Percentiles rank a stretch among this genome's conserved stretches.
phyloP scores from a whole-genome alignment of 371 early-diverging fungal genomes.

The Nematocida minor region DNA sequence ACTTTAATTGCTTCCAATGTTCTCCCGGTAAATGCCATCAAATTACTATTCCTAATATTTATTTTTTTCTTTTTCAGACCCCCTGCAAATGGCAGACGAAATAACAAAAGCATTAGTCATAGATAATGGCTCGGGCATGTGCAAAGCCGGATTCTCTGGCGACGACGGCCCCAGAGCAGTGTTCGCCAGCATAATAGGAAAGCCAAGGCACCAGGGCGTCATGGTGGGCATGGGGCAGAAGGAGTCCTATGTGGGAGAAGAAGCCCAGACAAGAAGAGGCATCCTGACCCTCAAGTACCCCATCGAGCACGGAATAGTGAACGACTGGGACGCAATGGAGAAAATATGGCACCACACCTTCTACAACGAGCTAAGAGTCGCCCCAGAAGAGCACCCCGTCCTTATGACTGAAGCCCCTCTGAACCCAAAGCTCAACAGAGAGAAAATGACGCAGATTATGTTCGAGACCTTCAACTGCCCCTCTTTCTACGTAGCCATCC shows the following conservation, averaged over 20 bases:
- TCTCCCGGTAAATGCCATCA: slow-evolving; percentile 1
- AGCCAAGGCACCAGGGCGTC: slow-evolving; percentile 93
- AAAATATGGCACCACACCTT: slow-evolving; percentile 99
- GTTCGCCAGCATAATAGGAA: slow-evolving; percentile 96
- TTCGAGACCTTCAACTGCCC: slow-evolving; percentile 98
- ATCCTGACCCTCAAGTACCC: slow-evolving; percentile 96
- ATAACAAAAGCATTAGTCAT: slow-evolving; percentile 68
- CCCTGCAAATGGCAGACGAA: slow-evolving; percentile 56
- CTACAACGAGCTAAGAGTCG: slow-evolving; percentile 76
- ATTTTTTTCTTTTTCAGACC: slow-evolving; percentile 50
- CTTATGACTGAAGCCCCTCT: slow-evolving; percentile 96
- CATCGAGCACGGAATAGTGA: slow-evolving; percentile 99
- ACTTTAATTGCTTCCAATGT: too few relatives aligned
- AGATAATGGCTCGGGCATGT: slow-evolving; percentile 99
- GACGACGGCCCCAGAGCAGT: slow-evolving; percentile 97
- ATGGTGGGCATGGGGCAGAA: slow-evolving; percentile 99
- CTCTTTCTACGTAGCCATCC: slow-evolving; percentile 96
- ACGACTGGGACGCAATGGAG: slow-evolving; percentile 99
- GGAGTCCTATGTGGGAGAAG: slow-evolving; percentile 99
- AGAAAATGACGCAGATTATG: slow-evolving; percentile 99
- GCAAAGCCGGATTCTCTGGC: slow-evolving; percentile 99
- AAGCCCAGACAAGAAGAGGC: slow-evolving; percentile 98
- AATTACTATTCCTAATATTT: slow-evolving; percentile 18
- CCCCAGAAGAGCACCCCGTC: slow-evolving; percentile 92
- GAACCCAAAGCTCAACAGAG: slow-evolving; percentile 98